Base-by-base conservation (phyloP, 106 monocot genomes). In the Acorus calamus region DNA sequence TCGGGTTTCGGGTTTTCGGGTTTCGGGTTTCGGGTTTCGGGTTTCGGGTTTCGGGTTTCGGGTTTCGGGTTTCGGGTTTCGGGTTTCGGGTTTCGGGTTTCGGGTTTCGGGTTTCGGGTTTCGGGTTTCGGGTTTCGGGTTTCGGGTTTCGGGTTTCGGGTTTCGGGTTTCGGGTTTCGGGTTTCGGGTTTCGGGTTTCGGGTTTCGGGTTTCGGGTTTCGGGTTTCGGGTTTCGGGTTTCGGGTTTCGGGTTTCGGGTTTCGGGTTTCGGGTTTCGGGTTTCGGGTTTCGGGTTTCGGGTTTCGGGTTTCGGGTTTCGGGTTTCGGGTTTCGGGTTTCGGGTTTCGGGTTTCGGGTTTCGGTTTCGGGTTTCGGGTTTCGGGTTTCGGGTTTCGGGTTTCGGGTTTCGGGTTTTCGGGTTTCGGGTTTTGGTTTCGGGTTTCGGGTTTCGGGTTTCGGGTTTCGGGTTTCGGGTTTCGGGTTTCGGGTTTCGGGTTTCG, bases 401-500 rank as follows among this genome's bases (percentile, higher is more conserved):
- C 7, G 46, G 44, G 61, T 8, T 7, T 47, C 8, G 12, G 2
- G 2, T 3, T 3, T 45, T 61, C 4, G 46, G 46, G 11, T 61
- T 61, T 44, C 11, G 61, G 46, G 42, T 61, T 61, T 46, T 3
- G 42, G 61, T 61, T 61, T 44, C 46, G 61, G 61, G 44, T 61
- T 61, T 46, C 2, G 11, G 8, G 46, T 9, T 61, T 47, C 44
- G 44, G 44, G 13, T 46, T 61, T 47, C 4, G 55, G 55, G 55
- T 55, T 55, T n/a, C 8, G 55, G 61, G 61, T 61, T 61, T 47
- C 7, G 7, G 61, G 61, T 47, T 61, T 3, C 9, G 61, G 61
- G 8, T 61, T 61, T 61, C 4, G 61, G 61, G 44, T 61, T 47
- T 61, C 11, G 2, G 4, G 44, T 2, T 45, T 61, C 9, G 6